These are phyloP conservation scores for Chlamydomonas schloesseri DNA, from an alignment of 139 green algal genomes.

Conservation along the genomic window DNA sequence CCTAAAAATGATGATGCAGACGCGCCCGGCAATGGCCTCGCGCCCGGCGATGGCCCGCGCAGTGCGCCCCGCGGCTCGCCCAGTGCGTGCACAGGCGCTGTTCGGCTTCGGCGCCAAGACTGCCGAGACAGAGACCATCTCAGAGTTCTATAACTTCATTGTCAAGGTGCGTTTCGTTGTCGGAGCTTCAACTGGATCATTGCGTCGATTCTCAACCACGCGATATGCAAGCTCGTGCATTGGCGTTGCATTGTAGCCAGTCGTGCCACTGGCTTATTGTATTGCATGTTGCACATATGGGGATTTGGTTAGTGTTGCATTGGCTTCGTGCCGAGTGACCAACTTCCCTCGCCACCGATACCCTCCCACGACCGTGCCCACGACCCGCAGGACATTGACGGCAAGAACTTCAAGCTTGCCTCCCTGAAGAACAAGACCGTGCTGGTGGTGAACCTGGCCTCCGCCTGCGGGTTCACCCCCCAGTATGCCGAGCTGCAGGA, in stretches of 20 bases:
- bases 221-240: too few relatives aligned
- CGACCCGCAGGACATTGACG: constrained; percentile 60
- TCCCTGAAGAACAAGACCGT: constrained; percentile 78
- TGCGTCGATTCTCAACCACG: too few relatives aligned
- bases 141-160: constrained; percentile 55
- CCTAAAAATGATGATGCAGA: constrained; percentile 35
- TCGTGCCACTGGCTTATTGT: too few relatives aligned
- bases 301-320: too few relatives aligned
- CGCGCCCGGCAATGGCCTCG: background rate
- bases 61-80: background rate
- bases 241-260: too few relatives aligned
- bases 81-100: background rate
- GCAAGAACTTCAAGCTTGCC: constrained; percentile 44
- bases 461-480: constrained; percentile 60
- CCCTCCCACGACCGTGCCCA: too few relatives aligned
- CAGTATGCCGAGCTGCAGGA: constrained; percentile 59
- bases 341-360: too few relatives aligned
- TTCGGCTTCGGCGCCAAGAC: constrained; percentile 28
- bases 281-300: too few relatives aligned
- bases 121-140: background rate
- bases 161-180: constrained; percentile 55
- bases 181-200: too few relatives aligned
- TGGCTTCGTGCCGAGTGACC: too few relatives aligned
- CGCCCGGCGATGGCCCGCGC: background rate
- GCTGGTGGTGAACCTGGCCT: constrained; percentile 77